Base-by-base conservation (phyloP, 441 rosid genomes). In the Erysimum pusillum region DNA sequence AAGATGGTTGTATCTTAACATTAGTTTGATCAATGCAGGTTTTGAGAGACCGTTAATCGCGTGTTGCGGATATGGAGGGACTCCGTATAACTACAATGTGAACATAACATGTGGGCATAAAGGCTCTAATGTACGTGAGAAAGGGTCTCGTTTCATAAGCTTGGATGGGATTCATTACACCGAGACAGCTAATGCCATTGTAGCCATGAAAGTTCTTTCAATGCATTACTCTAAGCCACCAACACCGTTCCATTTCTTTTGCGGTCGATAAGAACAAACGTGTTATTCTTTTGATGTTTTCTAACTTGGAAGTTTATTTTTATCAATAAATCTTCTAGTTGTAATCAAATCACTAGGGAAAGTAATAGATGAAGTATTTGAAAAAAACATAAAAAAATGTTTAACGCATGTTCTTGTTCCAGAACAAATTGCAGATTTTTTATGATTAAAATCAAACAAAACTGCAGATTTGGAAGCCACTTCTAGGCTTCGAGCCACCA, bases 121-220 rank as follows among this genome's bases (percentile, higher is more conserved):
- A 20, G 92, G 93, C 3, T 63, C 62, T 59, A 61, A 79, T 39
- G 91, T 83, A 14, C 91, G 97, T 65, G 46, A 67, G 2, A 85
- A 85, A 52, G 85, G 87, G 41, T 84, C 90, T 25, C 63, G 77
- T 20, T 84, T 31, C 20, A 8, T 92, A 10, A 89, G 75, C 71
- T 90, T 94, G 94, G 96, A 92, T 79, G 92, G 94, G 13, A 88
- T 88, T 73, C 97, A 90, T 83, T 85, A 82, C 77, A 90, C 90
- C 2, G 97, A 90, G 87, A 90, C 87, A 41, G 67, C 51, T 62
- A 42, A 62, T 62, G 51, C 67, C 5, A 41, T 62, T 62, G 51
- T 62, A 2, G 51, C 51, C 32, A 62, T 14, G 68, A 63, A 63
- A 63, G 53, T 63, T 63, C 68, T 63, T 63, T 63, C 68, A 28